Percentiles rank a stretch among this genome's conserved stretches.
phyloP scores from a whole-genome alignment of 257 asterid species.

The Petunia axillaris region DNA sequence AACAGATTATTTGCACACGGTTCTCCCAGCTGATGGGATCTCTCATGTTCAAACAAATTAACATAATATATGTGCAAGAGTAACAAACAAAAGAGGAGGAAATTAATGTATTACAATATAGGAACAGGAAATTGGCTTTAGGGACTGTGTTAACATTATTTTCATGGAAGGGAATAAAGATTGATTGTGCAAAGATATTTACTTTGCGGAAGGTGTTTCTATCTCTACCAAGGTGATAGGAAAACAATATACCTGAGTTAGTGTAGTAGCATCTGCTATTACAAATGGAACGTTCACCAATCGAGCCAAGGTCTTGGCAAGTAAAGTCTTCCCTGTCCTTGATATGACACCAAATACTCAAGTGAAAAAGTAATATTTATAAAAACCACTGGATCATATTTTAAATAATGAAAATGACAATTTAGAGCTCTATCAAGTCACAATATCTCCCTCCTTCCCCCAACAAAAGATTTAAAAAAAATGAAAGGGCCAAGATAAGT shows the following conservation, averaged over 20 bases:
- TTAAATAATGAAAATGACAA: constrained; percentile 23
- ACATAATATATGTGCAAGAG: not conserved
- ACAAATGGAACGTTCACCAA: constrained; percentile 97
- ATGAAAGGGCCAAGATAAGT: not conserved
- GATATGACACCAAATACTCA: constrained; percentile 54
- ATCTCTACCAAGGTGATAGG: constrained; percentile 24
- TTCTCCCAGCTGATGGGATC: not conserved
- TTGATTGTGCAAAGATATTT: not conserved
- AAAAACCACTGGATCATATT: constrained; percentile 9
- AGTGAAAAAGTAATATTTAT: constrained; percentile 56
- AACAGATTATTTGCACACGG: not conserved
- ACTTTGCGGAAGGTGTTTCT: not conserved
- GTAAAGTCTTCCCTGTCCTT: constrained; percentile 99
- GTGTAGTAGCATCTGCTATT: constrained; percentile 98
- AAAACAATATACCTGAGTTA: constrained; percentile 79
- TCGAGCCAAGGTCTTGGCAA: constrained; percentile 97
- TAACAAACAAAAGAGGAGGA: not conserved
- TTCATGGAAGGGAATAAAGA: not conserved
- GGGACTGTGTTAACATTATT: not conserved
- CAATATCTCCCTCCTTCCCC: not conserved
- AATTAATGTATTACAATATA: not conserved
- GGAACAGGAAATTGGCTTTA: not conserved
- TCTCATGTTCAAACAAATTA: not conserved
- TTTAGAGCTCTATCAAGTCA: constrained; percentile 7
- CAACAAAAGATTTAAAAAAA: not conserved